A percentile compares a stretch with the other conserved stretches of the same genome.
Conservation (phyloP, 768 basidiomycete species). For the Calocera viscosa region DNA sequence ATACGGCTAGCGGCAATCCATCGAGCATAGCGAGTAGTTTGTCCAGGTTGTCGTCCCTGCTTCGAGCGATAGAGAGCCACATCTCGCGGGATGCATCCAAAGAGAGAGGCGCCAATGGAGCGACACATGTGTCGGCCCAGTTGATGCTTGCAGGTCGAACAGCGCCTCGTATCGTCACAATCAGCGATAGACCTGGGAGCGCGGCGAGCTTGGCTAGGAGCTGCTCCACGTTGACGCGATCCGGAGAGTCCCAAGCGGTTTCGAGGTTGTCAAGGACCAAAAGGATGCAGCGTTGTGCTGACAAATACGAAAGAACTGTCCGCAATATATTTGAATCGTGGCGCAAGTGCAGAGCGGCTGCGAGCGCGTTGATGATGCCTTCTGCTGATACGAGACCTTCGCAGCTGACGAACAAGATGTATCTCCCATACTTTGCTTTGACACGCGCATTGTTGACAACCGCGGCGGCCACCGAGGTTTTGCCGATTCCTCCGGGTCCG, state of each 20-base stretch:
- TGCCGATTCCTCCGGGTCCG: conserved; percentile 31
- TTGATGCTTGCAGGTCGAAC: not conserved
- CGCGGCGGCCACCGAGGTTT: conserved; percentile 30
- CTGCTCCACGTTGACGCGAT: conserved; percentile 19
- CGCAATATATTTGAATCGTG: conserved; percentile 19
- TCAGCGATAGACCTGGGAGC: conserved; percentile 24
- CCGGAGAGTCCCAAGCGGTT: conserved; percentile 28
- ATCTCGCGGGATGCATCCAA: conserved; percentile 20
- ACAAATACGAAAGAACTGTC: conserved; percentile 20
- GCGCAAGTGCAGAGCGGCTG: conserved; percentile 19
- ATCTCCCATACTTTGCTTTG: conserved; percentile 19
- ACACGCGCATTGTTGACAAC: conserved; percentile 24
- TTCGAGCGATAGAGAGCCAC: conserved; percentile 21
- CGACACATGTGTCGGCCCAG: conserved; percentile 1
- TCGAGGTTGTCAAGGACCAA: conserved; percentile 34
- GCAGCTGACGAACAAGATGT: conserved; percentile 29
- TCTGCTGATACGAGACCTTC: conserved; percentile 23
- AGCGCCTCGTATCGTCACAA: conserved; percentile 28
- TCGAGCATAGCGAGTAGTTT: not conserved
- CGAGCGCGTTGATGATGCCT: conserved; percentile 23
- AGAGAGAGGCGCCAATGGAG: not conserved
- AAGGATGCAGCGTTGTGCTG: conserved; percentile 21
- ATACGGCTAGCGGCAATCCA: not conserved
- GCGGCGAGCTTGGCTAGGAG: conserved; percentile 22
- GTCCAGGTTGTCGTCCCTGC: conserved; percentile 11